Evolutionary conservation across 2,329 filamentous ascomycete species (phyloP).

Genomic region (Moelleriella libera): DNA sequence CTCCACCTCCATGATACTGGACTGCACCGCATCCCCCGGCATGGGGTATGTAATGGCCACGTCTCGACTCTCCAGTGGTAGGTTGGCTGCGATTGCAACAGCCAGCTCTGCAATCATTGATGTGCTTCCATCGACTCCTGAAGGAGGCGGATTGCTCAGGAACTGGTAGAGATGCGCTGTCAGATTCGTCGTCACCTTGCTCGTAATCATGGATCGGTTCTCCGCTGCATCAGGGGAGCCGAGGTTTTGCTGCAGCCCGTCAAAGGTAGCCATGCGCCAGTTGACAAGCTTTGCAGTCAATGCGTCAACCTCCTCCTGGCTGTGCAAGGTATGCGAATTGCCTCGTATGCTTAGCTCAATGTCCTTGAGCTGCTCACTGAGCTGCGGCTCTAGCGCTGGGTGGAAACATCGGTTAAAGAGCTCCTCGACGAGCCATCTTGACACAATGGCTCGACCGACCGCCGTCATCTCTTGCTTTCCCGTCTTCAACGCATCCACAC

Average conservation of each 20-base stretch:
- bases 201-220: slow-evolving; percentile 54
- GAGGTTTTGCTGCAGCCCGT: slow-evolving; percentile 67
- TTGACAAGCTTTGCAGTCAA: slow-evolving; percentile 76
- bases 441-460: slow-evolving; percentile 77
- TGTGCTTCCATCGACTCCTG: slow-evolving; percentile 75
- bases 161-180: slow-evolving; percentile 58
- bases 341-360: slow-evolving; percentile 80
- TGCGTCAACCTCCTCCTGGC: slow-evolving; percentile 79
- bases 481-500: slow-evolving; percentile 68
- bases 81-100: slow-evolving; percentile 68
- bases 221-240: slow-evolving; percentile 49
- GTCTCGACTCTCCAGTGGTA: slow-evolving; percentile 84
- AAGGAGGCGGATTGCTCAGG: slow-evolving; percentile 61
- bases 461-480: slow-evolving; percentile 98
- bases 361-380: slow-evolving; percentile 68
- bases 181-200: slow-evolving; percentile 53
- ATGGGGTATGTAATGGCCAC: slow-evolving; percentile 76
- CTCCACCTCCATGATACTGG: slow-evolving; percentile 77
- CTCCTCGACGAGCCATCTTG: slow-evolving; percentile 79
- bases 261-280: slow-evolving; percentile 87
- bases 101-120: slow-evolving; percentile 89
- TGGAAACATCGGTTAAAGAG: slow-evolving; percentile 90
- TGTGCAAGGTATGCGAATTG: slow-evolving; percentile 58
- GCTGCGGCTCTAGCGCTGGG: slow-evolving; percentile 61
- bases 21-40: slow-evolving; percentile 57